Evolutionary conservation across 2,329 filamentous ascomycete genomes (phyloP), one percentile per base, ranked within the genome.

Genomic region (Plenodomus lindquistii): DNA sequence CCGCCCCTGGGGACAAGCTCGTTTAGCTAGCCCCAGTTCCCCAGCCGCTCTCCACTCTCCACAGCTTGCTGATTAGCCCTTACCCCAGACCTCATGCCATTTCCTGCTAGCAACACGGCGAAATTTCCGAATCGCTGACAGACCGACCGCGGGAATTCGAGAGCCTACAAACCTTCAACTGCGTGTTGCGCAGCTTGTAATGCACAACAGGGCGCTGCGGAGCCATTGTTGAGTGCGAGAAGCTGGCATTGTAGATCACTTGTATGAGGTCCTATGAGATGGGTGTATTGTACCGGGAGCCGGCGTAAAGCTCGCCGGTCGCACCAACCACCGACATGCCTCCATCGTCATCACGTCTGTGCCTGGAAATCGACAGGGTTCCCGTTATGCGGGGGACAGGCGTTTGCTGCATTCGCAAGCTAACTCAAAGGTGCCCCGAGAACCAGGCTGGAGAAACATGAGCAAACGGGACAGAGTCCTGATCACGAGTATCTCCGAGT

Each of bases 321-420:
- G n/a, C n/a, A n/a, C n/a, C n/a, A n/a, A n/a, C n/a, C n/a, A n/a
- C n/a, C n/a, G n/a, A n/a, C n/a, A n/a, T n/a, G n/a, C n/a, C n/a
- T n/a, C n/a, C n/a, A n/a, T 52, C 55, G 54, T 61, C 54, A 59
- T 62, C 50, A 47, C 57, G 49, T 50, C 54, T 57, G 59, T 65
- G 52, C 63, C 63, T 66, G 55, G 48, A 39, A 37, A 59, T 61
- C 58, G 50, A 44, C 56, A 51, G 46, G 51, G 40, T 42, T 40
- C 37, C 41, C 51, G 50, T 52, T 46, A 55, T 66, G 62, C 63
- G 62, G 65, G 63, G 57, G 61, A 49, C 52, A 54, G 51, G 51
- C 50, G 49, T 52, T 50, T 41, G 43, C 43, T 49, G 38, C 45
- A 8, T 15, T 27, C 37, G 18, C n/a, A 40, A 55, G 53, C 44